Percentiles rank a stretch among this genome's conserved stretches.
Conservation (phyloP, 805 yeast genomes). For the Pichia eremophila region DNA sequence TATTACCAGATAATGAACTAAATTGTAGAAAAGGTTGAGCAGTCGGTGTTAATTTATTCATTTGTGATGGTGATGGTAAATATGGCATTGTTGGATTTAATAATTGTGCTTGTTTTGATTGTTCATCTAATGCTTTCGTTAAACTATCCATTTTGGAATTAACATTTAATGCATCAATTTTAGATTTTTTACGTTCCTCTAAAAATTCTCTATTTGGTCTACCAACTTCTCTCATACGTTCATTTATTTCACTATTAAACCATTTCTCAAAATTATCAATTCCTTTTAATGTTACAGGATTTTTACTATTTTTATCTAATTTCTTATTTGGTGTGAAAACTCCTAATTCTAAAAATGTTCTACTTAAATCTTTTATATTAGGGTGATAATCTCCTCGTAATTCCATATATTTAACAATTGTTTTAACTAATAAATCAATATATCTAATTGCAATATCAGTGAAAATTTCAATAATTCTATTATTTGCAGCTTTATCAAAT, state of each 20-base stretch:
- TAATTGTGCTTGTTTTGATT: conserved; percentile 18
- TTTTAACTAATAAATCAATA: conserved; percentile 42
- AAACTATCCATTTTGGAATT: conserved; percentile 24
- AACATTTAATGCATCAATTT: conserved; percentile 15
- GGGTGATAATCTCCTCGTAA: conserved; percentile 31
- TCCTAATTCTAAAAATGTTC: conserved; percentile 57
- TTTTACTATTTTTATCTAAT: conserved; percentile 46
- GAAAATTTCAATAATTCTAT: conserved; percentile 55
- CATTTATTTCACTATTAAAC: conserved; percentile 39
- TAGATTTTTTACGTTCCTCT: conserved; percentile 15
- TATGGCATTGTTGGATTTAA: conserved; percentile 17
- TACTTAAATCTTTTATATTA: conserved; percentile 55
- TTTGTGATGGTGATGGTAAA: conserved; percentile 7
- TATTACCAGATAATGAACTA: no score
- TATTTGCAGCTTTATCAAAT: conserved; percentile 66
- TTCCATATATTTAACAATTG: conserved; percentile 41
- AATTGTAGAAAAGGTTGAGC: background rate
- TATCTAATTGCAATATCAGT: conserved; percentile 69
- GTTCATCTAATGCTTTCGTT: conserved; percentile 25
- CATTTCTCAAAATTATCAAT: conserved; percentile 45
- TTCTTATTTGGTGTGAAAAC: conserved; percentile 49
- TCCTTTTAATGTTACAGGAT: conserved; percentile 37
- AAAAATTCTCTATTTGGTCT: conserved; percentile 24
- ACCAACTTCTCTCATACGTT: conserved; percentile 31
- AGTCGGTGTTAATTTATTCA: background rate